phyloP scores from a whole-genome alignment of 2,329 filamentous ascomycete species.

The Ilyonectria sp. region DNA sequence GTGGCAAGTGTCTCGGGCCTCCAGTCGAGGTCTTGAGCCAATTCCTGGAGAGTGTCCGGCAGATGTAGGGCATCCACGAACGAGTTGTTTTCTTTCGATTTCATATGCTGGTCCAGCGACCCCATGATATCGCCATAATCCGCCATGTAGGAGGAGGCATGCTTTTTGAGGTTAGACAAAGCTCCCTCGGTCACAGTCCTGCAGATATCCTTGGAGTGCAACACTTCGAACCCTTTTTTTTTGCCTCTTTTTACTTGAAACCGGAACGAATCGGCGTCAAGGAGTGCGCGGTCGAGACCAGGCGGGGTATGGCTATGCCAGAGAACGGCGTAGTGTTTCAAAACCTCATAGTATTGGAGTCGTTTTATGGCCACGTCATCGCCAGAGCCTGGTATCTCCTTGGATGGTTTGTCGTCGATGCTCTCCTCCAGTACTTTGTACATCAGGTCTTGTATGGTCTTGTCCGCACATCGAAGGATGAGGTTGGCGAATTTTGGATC shows the following conservation, averaged over 20 bases:
- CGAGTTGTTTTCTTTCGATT: not conserved
- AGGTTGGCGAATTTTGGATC: conserved; percentile 5
- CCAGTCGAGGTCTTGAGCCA: conserved; percentile 4
- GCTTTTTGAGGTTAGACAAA: not conserved
- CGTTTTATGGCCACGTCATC: not conserved
- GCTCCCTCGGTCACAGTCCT: not conserved
- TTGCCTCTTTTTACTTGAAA: not conserved
- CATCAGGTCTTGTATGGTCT: not conserved
- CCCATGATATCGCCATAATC: conserved; percentile 9
- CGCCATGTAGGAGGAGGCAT: conserved; percentile 5
- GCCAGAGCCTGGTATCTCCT: too few relatives aligned
- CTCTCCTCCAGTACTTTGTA: not conserved
- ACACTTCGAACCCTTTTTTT: not conserved
- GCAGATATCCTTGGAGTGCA: not conserved
- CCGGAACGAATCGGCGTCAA: not conserved
- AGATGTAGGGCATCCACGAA: not conserved
- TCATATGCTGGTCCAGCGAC: conserved; percentile 13
- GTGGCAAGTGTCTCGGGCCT: not conserved
- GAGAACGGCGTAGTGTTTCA: conserved; percentile 11
- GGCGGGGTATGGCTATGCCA: not conserved
- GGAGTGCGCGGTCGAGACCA: not conserved
- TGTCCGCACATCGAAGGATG: conserved; percentile 6
- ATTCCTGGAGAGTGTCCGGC: not conserved
- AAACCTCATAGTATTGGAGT: not conserved
- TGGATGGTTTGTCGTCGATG: not conserved